These are phyloP conservation scores for Pugionium dolabratum DNA, from an alignment of 345 rosid species.

Conservation along the genomic window DNA sequence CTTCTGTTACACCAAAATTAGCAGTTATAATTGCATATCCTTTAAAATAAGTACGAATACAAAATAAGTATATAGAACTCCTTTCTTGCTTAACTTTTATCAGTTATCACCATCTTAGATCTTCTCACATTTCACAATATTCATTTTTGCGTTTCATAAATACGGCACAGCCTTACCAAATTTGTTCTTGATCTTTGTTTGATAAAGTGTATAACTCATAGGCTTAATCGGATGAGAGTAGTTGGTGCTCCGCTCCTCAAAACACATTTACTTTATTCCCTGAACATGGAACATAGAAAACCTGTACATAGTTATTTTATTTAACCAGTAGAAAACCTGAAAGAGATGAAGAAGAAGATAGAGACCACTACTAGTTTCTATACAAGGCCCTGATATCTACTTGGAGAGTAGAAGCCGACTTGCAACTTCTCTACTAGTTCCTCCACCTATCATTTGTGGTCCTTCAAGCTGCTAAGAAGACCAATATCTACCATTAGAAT, in stretches of 20 bases:
- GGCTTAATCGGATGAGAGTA: background rate
- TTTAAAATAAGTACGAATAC: too few relatives aligned
- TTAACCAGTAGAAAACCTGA: constrained; percentile 1
- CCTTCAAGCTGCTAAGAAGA: constrained; percentile 28
- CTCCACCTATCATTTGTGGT: constrained; percentile 21
- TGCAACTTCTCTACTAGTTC: constrained; percentile 27
- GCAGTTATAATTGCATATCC: too few relatives aligned
- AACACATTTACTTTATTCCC: background rate
- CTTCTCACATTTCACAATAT: too few relatives aligned
- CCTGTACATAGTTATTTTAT: constrained; percentile 9
- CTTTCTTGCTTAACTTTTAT: too few relatives aligned
- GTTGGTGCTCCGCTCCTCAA: background rate
- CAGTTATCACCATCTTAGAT: too few relatives aligned
- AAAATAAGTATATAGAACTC: too few relatives aligned
- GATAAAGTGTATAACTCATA: too few relatives aligned
- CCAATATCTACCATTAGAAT: constrained; percentile 3
- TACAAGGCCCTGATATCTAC: constrained; percentile 35
- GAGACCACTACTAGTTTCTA: constrained; percentile 20
- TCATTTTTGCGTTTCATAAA: too few relatives aligned
- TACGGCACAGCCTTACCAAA: too few relatives aligned
- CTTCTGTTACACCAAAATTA: too few relatives aligned
- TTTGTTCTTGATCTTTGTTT: too few relatives aligned
- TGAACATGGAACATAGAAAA: constrained; percentile 1
- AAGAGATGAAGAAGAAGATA: background rate
- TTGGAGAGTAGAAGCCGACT: constrained; percentile 8